phyloP scores from a whole-genome alignment of 2,329 filamentous ascomycete genomes.

The Cladosporium sp. region DNA sequence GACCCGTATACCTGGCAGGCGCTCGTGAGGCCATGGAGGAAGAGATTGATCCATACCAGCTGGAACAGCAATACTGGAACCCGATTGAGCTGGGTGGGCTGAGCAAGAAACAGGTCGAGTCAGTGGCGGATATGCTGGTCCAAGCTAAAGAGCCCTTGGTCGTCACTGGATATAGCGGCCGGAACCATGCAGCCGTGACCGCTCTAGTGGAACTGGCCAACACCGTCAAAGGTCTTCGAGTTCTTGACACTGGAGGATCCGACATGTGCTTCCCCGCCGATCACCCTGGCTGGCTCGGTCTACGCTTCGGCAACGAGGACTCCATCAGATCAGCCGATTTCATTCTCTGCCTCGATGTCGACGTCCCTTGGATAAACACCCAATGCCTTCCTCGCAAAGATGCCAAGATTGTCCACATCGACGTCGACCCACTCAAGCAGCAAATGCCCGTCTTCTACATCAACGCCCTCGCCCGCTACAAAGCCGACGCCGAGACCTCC shows the following conservation, averaged over 20 bases:
- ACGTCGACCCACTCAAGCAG: conserved; percentile 63
- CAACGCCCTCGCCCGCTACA: conserved; percentile 49
- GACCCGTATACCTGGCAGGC: conserved; percentile 74
- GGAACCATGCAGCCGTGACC: conserved; percentile 60
- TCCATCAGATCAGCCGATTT: conserved; percentile 73
- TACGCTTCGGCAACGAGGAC: conserved; percentile 71
- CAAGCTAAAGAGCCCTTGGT: conserved; percentile 63
- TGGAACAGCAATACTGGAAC: conserved; percentile 68
- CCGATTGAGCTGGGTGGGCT: conserved; percentile 65
- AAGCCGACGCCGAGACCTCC: conserved; percentile 50
- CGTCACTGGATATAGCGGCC: conserved; percentile 66
- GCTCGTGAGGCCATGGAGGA: conserved; percentile 82
- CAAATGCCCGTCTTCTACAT: conserved; percentile 58
- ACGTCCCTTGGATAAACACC: conserved; percentile 91
- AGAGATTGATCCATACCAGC: conserved; percentile 67
- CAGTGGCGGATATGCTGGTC: conserved; percentile 60
- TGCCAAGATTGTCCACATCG: conserved; percentile 61
- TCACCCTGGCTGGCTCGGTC: conserved; percentile 56
- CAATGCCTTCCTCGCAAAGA: conserved; percentile 55
- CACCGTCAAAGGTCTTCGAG: conserved; percentile 62
- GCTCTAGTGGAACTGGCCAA: conserved; percentile 65
- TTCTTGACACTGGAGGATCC: conserved; percentile 71
- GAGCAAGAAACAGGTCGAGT: conserved; percentile 49
- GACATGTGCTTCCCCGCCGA: conserved; percentile 77
- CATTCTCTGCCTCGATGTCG: conserved; percentile 81